phyloP scores from a whole-genome alignment of 2,329 filamentous ascomycete species.

The Chalaropsis ovoidea region DNA sequence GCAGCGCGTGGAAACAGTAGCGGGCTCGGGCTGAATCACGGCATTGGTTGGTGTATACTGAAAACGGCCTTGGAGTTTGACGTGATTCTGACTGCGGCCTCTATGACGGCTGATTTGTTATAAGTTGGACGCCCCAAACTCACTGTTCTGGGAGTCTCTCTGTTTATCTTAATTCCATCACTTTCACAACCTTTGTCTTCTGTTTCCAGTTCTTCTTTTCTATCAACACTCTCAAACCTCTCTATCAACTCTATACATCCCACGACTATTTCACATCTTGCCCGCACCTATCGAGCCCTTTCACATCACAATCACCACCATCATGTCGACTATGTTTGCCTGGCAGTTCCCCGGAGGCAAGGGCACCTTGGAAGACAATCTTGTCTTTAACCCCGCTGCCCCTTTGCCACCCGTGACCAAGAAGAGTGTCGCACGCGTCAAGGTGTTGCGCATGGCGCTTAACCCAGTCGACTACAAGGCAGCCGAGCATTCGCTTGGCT shows the following conservation, averaged over 20 bases:
- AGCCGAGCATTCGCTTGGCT: conserved; percentile 29
- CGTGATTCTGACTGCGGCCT: too few relatives aligned
- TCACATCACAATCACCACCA: too few relatives aligned
- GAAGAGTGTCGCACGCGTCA: conserved; percentile 35
- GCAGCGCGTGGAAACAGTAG: too few relatives aligned
- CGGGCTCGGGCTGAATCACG: too few relatives aligned
- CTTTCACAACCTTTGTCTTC: not conserved
- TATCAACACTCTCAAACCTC: not conserved
- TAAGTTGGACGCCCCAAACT: not conserved
- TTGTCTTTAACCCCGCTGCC: conserved; percentile 27
- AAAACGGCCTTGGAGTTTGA: too few relatives aligned
- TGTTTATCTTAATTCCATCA: too few relatives aligned
- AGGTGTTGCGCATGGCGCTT: conserved; percentile 36
- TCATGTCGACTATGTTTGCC: conserved; percentile 25
- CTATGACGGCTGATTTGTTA: too few relatives aligned
- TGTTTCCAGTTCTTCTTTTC: not conserved
- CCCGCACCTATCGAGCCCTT: not conserved
- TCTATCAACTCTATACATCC: not conserved
- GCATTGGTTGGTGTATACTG: too few relatives aligned
- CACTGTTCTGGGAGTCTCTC: too few relatives aligned
- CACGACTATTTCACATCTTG: not conserved
- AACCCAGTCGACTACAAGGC: conserved; percentile 46
- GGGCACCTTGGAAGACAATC: conserved; percentile 28
- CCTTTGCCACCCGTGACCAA: conserved; percentile 27
- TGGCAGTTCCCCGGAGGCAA: conserved; percentile 27